phyloP scores from a whole-genome alignment of 148 eudicot genomes.

The Heliosperma pusillum region DNA sequence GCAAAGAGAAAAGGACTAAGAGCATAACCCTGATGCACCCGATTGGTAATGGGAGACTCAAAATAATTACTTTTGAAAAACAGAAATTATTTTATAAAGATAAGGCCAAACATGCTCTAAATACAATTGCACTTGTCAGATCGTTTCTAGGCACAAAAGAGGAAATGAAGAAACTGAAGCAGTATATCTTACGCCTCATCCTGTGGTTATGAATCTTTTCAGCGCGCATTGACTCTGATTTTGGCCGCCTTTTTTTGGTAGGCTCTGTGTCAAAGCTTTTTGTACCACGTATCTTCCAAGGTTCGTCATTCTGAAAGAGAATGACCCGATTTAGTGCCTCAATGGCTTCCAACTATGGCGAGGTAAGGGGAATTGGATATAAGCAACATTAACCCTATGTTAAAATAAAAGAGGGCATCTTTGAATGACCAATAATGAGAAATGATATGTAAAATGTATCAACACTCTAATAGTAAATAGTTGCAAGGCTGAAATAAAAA shows the following conservation, averaged over 20 bases:
- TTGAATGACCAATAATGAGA: not conserved
- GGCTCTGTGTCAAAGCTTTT: slow-evolving; percentile 28
- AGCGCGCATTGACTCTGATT: slow-evolving; percentile 37
- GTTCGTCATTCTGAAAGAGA: slow-evolving; percentile 25
- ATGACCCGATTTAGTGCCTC: not conserved
- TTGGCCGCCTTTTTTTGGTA: slow-evolving; percentile 37
- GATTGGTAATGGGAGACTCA: too few species aligned
- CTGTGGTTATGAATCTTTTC: slow-evolving; percentile 42
- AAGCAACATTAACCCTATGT: not conserved
- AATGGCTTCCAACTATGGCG: not conserved
- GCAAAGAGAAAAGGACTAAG: too few species aligned
- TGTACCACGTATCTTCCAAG: slow-evolving; percentile 18
- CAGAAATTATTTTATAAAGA: too few species aligned
- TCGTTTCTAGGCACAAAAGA: slow-evolving; percentile 4
- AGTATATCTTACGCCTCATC: slow-evolving; percentile 55
- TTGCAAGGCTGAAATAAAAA: not conserved
- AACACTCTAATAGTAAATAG: not conserved
- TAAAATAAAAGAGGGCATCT: not conserved
- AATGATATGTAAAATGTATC: not conserved
- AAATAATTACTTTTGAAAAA: too few species aligned
- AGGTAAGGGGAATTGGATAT: not conserved
- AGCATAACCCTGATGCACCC: too few species aligned
- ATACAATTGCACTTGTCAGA: not conserved
- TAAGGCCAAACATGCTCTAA: too few species aligned
- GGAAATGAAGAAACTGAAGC: slow-evolving; percentile 13